Conservation (phyloP, 225 moss, liverwort and hornwort species). For the Neckera pumila region DNA sequence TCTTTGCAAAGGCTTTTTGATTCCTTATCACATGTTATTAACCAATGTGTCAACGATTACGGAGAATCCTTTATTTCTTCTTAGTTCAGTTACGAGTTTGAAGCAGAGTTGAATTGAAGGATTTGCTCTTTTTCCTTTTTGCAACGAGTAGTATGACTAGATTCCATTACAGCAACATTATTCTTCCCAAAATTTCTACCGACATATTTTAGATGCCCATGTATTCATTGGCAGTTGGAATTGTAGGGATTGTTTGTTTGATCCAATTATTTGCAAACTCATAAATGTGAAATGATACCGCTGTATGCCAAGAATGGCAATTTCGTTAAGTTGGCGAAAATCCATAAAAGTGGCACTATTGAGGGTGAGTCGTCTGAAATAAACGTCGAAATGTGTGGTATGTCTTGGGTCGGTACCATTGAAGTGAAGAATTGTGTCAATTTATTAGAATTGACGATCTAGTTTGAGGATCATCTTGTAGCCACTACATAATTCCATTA, state of each 20-base stretch:
- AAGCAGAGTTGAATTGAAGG: neutral
- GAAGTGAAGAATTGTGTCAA: neutral
- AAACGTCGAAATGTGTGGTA: too few relatives aligned
- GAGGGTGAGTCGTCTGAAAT: too few relatives aligned
- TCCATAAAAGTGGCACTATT: neutral
- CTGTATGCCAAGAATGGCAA: too few relatives aligned
- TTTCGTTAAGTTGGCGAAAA: neutral
- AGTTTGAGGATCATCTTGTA: neutral
- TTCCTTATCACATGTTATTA: too few relatives aligned
- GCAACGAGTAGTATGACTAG: too few relatives aligned
- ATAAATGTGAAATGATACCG: neutral
- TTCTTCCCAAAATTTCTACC: neutral
- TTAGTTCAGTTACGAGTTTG: neutral
- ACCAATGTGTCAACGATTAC: too few relatives aligned
- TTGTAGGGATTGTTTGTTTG: neutral
- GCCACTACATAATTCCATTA: neutral
- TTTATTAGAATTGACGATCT: neutral
- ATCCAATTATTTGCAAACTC: neutral
- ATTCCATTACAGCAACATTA: neutral
- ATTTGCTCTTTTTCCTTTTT: neutral
- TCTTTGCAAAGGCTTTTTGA: too few relatives aligned
- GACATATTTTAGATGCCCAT: too few relatives aligned
- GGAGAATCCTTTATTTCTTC: neutral
- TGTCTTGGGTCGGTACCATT: neutral
- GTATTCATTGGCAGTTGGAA: neutral